Evolutionary conservation across 352 stramenopile species (phyloP).

Genomic region (Pythium plurisporium): DNA sequence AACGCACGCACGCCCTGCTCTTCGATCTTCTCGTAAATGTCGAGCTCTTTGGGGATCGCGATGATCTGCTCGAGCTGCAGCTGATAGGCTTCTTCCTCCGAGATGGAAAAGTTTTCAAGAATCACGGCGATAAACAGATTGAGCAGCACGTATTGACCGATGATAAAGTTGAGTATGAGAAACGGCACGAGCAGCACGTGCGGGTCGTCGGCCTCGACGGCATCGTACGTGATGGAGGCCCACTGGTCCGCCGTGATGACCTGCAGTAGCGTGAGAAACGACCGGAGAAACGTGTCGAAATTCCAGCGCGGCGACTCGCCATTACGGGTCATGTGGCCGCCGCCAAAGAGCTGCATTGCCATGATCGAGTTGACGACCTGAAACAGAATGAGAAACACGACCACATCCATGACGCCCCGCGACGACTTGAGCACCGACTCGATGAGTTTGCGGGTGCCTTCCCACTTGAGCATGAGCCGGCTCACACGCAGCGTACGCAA

Average conservation of each 20-base stretch:
- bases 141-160: constrained; percentile 73
- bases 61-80: constrained; percentile 81
- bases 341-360: constrained; percentile 76
- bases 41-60: constrained; percentile 73
- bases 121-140: constrained; percentile 85
- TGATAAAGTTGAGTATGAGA: constrained; percentile 69
- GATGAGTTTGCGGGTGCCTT: constrained; percentile 72
- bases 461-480: constrained; percentile 77
- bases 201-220: constrained; percentile 56
- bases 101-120: constrained; percentile 79
- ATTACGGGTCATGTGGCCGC: constrained; percentile 35
- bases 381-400: constrained; percentile 71
- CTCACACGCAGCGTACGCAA: constrained; percentile 66
- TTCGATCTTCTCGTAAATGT: constrained; percentile 82
- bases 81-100: constrained; percentile 77
- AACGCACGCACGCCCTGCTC: constrained; percentile 72
- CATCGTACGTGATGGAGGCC: constrained; percentile 73
- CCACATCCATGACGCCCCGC: constrained; percentile 70
- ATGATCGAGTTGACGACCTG: constrained; percentile 74
- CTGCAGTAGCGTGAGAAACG: constrained; percentile 72
- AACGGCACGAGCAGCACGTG: constrained; percentile 73
- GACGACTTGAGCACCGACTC: constrained; percentile 75
- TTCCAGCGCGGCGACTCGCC: constrained; percentile 65
- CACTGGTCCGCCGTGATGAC: constrained; percentile 78
- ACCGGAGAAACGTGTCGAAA: constrained; percentile 66